Conservation (phyloP, 495 filamentous ascomycete species). For the Xylaria venustula region DNA sequence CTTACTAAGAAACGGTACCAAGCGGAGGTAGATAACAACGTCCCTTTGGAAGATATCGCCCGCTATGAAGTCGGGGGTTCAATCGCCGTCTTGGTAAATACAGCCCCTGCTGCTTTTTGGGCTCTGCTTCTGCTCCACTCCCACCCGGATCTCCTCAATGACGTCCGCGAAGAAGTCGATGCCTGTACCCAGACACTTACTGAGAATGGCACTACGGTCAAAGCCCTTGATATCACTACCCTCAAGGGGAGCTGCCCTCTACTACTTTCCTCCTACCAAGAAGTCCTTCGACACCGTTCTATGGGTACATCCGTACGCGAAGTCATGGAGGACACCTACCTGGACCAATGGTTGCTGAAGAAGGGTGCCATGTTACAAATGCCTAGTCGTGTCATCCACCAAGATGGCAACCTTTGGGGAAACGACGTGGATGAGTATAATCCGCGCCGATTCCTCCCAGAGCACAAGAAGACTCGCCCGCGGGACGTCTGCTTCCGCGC, state of each 20-base stretch:
- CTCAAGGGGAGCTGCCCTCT: slow-evolving; percentile 31
- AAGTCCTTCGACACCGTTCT: slow-evolving; percentile 17
- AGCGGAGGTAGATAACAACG: slow-evolving; percentile 26
- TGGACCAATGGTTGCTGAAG: slow-evolving; percentile 33
- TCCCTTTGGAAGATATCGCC: slow-evolving; percentile 41
- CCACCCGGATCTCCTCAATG: slow-evolving; percentile 33
- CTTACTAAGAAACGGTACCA: slow-evolving; percentile 33
- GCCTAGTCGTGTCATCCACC: slow-evolving; percentile 26
- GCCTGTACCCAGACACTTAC: slow-evolving; percentile 17
- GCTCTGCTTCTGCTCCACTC: slow-evolving; percentile 41
- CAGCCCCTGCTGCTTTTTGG: slow-evolving; percentile 48
- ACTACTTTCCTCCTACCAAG: slow-evolving; percentile 22
- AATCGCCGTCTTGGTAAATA: slow-evolving; percentile 47
- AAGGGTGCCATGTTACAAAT: slow-evolving; percentile 33
- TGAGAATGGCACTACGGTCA: not conserved
- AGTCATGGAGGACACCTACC: slow-evolving; percentile 31
- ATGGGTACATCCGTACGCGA: slow-evolving; percentile 28
- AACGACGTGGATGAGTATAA: slow-evolving; percentile 23
- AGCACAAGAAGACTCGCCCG: slow-evolving; percentile 6
- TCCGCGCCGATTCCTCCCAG: slow-evolving; percentile 22
- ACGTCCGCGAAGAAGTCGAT: slow-evolving; percentile 16
- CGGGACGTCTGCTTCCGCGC: slow-evolving; percentile 26
- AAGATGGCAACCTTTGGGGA: slow-evolving; percentile 24
- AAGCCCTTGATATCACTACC: slow-evolving; percentile 30
- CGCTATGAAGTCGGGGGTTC: slow-evolving; percentile 37